Evolutionary conservation across 1,284 basidiomycete species (phyloP).

Genomic region (Trametes polyzona): DNA sequence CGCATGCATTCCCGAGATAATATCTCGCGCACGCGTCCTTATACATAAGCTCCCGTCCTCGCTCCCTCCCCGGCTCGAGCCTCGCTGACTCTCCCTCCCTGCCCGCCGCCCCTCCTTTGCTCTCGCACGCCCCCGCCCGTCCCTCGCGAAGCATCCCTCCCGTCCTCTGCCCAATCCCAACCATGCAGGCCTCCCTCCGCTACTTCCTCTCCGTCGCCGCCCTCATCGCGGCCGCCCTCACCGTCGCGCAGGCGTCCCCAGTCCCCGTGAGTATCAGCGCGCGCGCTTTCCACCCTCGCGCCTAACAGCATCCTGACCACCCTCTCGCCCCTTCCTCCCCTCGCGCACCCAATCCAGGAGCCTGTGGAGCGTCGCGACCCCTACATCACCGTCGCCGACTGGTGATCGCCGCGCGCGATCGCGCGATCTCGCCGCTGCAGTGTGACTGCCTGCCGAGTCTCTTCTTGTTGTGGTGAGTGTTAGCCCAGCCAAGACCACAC

Average conservation of each 20-base stretch:
- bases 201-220: constrained; percentile 11
- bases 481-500: background rate
- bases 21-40: background rate
- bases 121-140: background rate
- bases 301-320: background rate
- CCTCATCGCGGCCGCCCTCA: constrained; percentile 9
- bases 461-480: constrained; percentile 2
- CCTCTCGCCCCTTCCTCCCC: background rate
- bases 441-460: too few relatives aligned
- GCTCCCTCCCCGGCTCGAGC: background rate
- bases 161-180: background rate
- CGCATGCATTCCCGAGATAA: too few relatives aligned
- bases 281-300: background rate
- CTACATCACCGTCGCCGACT: constrained; percentile 26
- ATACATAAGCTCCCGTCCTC: constrained; percentile 19
- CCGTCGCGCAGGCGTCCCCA: constrained; percentile 21
- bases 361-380: constrained; percentile 22
- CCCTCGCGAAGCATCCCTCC: background rate
- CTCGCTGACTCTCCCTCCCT: constrained; percentile 5
- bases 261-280: constrained; percentile 16
- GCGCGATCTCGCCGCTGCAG: constrained; percentile 2
- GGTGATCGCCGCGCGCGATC: constrained; percentile 9
- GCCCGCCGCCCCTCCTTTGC: background rate
- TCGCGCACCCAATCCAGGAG: constrained; percentile 2
- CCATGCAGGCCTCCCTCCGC: constrained; percentile 19